Percentiles rank a stretch among this genome's conserved stretches.
These are phyloP conservation scores for Epichloe sylvatica DNA, from an alignment of 2,329 filamentous ascomycete genomes.

Conservation along the genomic window DNA sequence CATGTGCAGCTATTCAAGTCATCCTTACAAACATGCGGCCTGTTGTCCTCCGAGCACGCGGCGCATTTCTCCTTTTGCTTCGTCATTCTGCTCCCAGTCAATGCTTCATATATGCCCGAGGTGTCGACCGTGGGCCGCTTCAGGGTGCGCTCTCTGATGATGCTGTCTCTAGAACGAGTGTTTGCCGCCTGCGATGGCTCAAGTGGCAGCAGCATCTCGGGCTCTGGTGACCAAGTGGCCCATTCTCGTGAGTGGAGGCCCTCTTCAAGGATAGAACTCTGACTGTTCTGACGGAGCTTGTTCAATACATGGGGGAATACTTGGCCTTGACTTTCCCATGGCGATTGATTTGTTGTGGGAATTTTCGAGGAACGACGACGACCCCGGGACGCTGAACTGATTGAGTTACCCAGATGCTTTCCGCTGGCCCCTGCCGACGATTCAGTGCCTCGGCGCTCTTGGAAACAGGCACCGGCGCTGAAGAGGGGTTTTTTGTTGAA, in stretches of 20 bases:
- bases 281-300: slow-evolving; percentile 15
- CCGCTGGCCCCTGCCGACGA: slow-evolving; percentile 2
- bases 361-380: slow-evolving; percentile 15
- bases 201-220: neutral
- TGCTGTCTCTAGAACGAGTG: slow-evolving; percentile 10
- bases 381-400: slow-evolving; percentile 13
- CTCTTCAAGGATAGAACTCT: slow-evolving; percentile 12
- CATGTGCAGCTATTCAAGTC: slow-evolving; percentile 9
- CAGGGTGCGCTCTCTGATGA: slow-evolving; percentile 8
- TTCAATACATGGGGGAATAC: slow-evolving; percentile 15
- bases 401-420: slow-evolving; percentile 12
- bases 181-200: neutral
- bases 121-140: slow-evolving; percentile 9
- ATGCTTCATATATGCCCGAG: slow-evolving; percentile 13
- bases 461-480: neutral
- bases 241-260: neutral
- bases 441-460: slow-evolving; percentile 2
- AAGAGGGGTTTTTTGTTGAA: slow-evolving; percentile 15
- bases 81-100: slow-evolving; percentile 10
- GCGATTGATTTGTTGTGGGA: slow-evolving; percentile 4
- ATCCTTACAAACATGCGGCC: slow-evolving; percentile 18
- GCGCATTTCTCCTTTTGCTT: slow-evolving; percentile 5
- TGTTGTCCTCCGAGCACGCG: slow-evolving; percentile 21
- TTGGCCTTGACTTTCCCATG: slow-evolving; percentile 5
- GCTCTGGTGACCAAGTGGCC: slow-evolving; percentile 7